Evolutionary conservation across 352 stramenopile genomes (phyloP), one percentile per base, ranked within the genome.

Genomic region (Phytophthora melonis): DNA sequence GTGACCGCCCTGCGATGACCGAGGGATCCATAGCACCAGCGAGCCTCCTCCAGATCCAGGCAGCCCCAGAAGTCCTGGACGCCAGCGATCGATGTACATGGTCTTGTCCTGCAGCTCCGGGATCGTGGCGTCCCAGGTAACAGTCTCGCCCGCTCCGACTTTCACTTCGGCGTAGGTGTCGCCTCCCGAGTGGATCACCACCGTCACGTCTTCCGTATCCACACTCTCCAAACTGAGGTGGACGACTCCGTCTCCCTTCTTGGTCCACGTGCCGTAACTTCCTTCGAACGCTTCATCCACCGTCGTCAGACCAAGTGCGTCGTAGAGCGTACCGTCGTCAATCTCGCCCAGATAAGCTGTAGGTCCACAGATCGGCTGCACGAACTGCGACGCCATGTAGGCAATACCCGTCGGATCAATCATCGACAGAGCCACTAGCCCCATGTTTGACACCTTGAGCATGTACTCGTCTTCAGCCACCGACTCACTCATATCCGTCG

Each of bases 321-420:
- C 62, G 19, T 61, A 67, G 16, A 68, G 60, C 13, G 34, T 68
- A 36, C 75, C 75, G n/a, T 82, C 75, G 27, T 82, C 75, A 18
- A 82, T 79, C 19, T 79, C 71, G 1, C 71, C 71, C 3, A 82
- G 25, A 27, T 77, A 72, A 0, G 60, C 47, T 0, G 71, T 82
- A 1, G 75, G 75, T 9, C 75, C 75, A 41, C 75, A 82, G 6
- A 82, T 82, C 8, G 75, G 75, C 55, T 85, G 75, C 1, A 85
- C 66, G 39, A 79, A 85, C 41, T 81, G 68, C 1, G 70, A 65
- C 0, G 68, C 75, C 78, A 85, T 77, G 47, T 79, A 70, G 3
- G 66, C 78, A 41, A 85, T 74, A 2, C 78, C 78, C 0, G 73
- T 86, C 13, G 79, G 74, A 16, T 86, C 79, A 41, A 86, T 74